Evolutionary conservation across 495 filamentous ascomycete genomes (phyloP).

Genomic region (Hypoxylon rickii): DNA sequence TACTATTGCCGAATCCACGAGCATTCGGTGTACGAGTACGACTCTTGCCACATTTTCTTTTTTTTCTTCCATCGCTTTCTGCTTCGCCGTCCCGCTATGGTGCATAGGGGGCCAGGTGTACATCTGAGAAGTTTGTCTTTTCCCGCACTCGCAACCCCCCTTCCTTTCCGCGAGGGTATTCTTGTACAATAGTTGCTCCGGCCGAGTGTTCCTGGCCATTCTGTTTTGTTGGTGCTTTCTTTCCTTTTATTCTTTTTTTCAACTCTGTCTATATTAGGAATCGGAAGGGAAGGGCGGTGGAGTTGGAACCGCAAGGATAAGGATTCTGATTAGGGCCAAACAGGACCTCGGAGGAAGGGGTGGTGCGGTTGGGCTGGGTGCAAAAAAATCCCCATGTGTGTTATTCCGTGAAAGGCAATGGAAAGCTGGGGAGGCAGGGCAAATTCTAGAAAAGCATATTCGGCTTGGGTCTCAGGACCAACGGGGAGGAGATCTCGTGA

Average conservation of each 20-base stretch:
- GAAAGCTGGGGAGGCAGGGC: constrained; percentile 3
- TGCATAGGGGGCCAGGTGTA: no score
- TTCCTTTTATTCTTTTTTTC: constrained; percentile 11
- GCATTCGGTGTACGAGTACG: constrained; percentile 29
- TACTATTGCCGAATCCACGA: constrained; percentile 29
- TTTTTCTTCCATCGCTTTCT: no score
- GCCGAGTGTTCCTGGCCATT: no score
- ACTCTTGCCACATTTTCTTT: neutral
- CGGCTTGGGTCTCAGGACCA: constrained; percentile 28
- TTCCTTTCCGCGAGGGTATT: no score
- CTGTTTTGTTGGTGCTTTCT: neutral
- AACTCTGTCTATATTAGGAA: constrained; percentile 4
- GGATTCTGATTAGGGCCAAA: constrained; percentile 22
- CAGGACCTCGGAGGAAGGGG: no score
- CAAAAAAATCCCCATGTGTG: no score
- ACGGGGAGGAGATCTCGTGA: constrained; percentile 8
- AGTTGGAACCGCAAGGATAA: constrained; percentile 13
- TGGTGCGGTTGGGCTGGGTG: no score
- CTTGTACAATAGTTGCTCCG: no score
- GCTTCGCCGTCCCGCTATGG: neutral
- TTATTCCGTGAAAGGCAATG: constrained; percentile 14
- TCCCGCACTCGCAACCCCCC: neutral
- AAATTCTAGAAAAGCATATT: constrained; percentile 26
- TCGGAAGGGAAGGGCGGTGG: constrained; percentile 10
- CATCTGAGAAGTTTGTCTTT: no score